A percentile compares a stretch with the other conserved stretches of the same genome.
Evolutionary conservation across 306 rosid genomes (phyloP).

Genomic region (Lathyrus sativus): DNA sequence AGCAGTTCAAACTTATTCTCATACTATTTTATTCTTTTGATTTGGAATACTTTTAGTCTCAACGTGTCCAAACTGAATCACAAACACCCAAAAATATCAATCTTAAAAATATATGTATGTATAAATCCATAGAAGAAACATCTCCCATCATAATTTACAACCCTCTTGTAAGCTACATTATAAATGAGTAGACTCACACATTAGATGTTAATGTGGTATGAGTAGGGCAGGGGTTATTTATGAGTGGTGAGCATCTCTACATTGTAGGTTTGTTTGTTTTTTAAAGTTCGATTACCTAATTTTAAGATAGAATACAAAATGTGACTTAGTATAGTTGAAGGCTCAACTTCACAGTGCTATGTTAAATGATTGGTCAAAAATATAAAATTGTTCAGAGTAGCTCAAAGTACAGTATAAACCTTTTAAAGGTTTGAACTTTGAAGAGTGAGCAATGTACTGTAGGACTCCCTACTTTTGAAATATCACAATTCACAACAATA

Average conservation of each 20-base stretch:
- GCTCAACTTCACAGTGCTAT: neutral
- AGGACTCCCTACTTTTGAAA: neutral
- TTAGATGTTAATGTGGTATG: too few species aligned
- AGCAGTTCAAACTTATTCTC: neutral
- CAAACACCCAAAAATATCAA: neutral
- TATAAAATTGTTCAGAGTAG: neutral
- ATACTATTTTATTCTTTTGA: neutral
- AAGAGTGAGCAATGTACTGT: neutral
- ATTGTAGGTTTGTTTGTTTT: too few species aligned
- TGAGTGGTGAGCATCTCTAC: too few species aligned
- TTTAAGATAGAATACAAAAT: neutral
- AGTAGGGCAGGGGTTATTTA: too few species aligned
- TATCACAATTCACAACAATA: neutral
- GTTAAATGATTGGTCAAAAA: neutral
- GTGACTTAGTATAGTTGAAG: neutral
- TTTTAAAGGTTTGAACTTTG: neutral
- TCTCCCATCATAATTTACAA: neutral
- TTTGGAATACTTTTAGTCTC: neutral
- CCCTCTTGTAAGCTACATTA: neutral
- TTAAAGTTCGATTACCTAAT: too few species aligned
- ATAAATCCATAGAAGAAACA: neutral
- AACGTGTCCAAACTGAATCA: neutral
- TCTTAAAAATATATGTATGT: neutral
- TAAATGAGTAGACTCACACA: too few species aligned
- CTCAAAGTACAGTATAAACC: neutral